Base-by-base conservation (phyloP, 768 basidiomycete genomes). In the Kwoniella sp. region DNA sequence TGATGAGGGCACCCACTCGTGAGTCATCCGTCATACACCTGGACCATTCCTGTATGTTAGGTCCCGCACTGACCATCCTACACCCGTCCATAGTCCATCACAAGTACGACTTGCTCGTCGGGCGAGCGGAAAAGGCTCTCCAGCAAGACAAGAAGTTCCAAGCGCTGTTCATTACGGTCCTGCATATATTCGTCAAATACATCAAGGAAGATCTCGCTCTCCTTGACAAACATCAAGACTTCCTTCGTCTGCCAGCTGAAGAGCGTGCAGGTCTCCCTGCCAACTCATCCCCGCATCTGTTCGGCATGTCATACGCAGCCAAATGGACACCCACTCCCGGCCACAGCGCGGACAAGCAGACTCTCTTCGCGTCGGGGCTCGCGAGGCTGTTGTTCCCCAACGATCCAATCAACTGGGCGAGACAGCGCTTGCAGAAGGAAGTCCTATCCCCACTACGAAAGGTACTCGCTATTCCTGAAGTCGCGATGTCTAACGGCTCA, bases 291-390 rank as follows among this genome's bases (percentile, higher is more conserved):
- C 68, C 72, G 9, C 51, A 65, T 28, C 69, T 84, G 5, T 83
- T 79, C 65, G 79, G 82, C 31, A 80, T 90, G 22, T 85, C 85
- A 7, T 84, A 89, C 17, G 87, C 85, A 0, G 84, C 84, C 1
- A 91, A 90, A 76, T 90, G 89, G 89, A 88, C 88, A 0, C 89
- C 89, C 0, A 85, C 86, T 1, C 86, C 86, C 13, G 83, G 77
- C 2, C 81, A 82, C 2, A 83, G 86, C 2, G 89, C 89, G 61
- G 89, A 90, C 70, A 83, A 85, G 11, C 81, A 84, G 61, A 87
- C 87, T 2, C 87, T 88, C 74, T 86, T 90, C 67, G 77, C 86
- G 4, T 87, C 89, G 0, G 88, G 88, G 38, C 84, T 90, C 50
- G 81, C 83, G 15, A 80, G 85, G 17, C 83, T 87, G 55, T 81